Evolutionary conservation across 2,329 filamentous ascomycete species (phyloP), one percentile per base, ranked within the genome.

Genomic region (Colletotrichum gloeosporioides): DNA sequence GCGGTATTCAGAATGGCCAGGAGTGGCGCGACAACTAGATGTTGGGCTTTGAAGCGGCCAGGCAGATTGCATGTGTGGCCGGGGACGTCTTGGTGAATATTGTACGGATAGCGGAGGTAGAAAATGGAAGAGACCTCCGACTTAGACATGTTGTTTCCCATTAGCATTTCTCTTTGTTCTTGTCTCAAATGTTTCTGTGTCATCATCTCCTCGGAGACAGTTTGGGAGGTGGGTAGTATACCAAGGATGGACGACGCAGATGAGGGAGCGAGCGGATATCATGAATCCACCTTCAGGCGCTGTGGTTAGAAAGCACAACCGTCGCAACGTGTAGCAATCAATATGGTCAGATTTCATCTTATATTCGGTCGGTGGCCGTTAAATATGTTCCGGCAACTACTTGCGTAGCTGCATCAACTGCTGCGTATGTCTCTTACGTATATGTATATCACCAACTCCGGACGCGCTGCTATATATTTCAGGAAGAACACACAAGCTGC

Each of bases 1-100:
- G 81, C 61, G 87, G 85, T 5, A 82, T 89, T n/a, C 82, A 84
- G 36, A 85, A 82, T n/a, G 88, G 87, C 15, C 85, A 88, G 69
- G 88, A 88, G 76, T 90, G 88, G 88, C 81, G 84, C 29, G 85
- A 87, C 65, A 78, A 61, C 63, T 78, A 75, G 74, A 34, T 59
- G 4, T 63, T 44, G 71, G 31, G 13, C 27, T 16, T 15, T 31
- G 18, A 36, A 5, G n/a, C 16, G 22, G 8, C 69, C 29, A 29
- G 55, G 44, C 57, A 9, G 13, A 32, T 53, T 53, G 12, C 44
- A 53, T 53, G 44, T 25, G 12, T 53, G n/a, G n/a, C 8, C 13
- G 44, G 44, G n/a, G 44, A 53, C n/a, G 44, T 53, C n/a, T 53
- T 53, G 44, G n/a, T 53, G 44, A 13, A 13, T 13, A 22, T 13